Base-by-base conservation (phyloP, 805 yeast species). In the Myxozyma monticola region DNA sequence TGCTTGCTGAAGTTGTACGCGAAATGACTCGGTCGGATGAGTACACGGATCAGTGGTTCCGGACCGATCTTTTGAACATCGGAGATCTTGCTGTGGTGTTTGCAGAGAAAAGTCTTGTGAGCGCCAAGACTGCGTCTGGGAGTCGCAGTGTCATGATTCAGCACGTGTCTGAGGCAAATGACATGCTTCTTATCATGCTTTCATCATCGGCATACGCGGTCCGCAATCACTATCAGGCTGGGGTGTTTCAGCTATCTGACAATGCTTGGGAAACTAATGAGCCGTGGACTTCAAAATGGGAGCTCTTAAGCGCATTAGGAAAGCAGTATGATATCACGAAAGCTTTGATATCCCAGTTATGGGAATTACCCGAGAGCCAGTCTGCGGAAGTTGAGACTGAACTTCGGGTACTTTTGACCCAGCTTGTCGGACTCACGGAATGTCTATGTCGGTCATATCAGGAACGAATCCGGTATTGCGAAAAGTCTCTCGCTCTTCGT, bases 361-460 rank as follows among this genome's bases (percentile, higher is more conserved):
- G 59, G 59, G 48, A 49, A 14, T 22, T 17, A 12, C 37, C 45
- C 5, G 47, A 36, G 28, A 35, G 38, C 34, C 44, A 45, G 25
- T 51, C 51, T 3, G 54, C 40, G 12, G 44, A 45, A 1, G 17
- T 41, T 4, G 60, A 60, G 15, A 9, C 34, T 10, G 48, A 52
- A 25, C 33, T 35, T 29, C 51, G 51, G 6, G 24, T 34, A 4
- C 36, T 66, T 1, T 50, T 61, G 7, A 51, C 48, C 10, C 64
- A 63, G 15, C 56, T 76, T 17, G 68, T 73, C 2, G 57, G 61
- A 4, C 50, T 78, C 4, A 68, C 71, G 0, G 76, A 76, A 49
- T 59, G 71, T 3, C 59, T 78, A 18, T 77, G 78, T 48, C 73
- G 73, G 36, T 48, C 61, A 18, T 65, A 57, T 36, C 45, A 53